Evolutionary conservation across 768 basidiomycete genomes (phyloP), one percentile per base, ranked within the genome.

Genomic region (Panaeolus papilionaceus): DNA sequence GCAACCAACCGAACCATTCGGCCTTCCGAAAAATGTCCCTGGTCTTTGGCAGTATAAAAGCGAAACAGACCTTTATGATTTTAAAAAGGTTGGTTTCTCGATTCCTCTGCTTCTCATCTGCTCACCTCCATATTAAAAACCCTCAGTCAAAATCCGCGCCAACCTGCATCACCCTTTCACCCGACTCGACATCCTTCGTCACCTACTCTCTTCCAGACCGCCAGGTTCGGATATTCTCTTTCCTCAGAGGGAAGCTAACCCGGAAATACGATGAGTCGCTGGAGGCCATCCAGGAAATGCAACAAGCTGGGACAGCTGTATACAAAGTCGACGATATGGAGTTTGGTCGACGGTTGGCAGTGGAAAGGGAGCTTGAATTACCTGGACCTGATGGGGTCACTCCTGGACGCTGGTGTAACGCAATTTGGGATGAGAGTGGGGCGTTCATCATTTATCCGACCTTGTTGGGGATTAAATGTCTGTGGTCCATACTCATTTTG

Each of bases 291-390:
- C 94, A 97, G 76, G 96, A 98, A 78, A 98, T 99, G 96, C 98
- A 99, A 77, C 98, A 99, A 77, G 96, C 96, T 1, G 97, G 96
- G 0, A 98, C 98, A 4, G 92, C 94, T 0, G 87, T 94, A 20
- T 94, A 92, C 79, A 92, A 89, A 72, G 89, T 99, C 18, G 98
- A 99, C 64, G 96, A 98, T 79, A 99, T 99, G 98, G 98, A 99
- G 77, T 98, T 99, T 74, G 96, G 97, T n/a, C 84, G 97, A 66
- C 86, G 97, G n/a, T 82, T 99, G 69, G 97, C 97, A 3, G 83
- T 91, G 38, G 98, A 99, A 78, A 85, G 93, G 69, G 98, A 99
- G 74, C 79, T 99, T 49, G 96, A 98, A 79, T 80, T 92, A 65
- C 89, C 91, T 42, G 91, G 89, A 12, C 88, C 89, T 3, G 92